phyloP scores from a whole-genome alignment of 2,329 filamentous ascomycete genomes.

The Ceratocystis papillata region DNA sequence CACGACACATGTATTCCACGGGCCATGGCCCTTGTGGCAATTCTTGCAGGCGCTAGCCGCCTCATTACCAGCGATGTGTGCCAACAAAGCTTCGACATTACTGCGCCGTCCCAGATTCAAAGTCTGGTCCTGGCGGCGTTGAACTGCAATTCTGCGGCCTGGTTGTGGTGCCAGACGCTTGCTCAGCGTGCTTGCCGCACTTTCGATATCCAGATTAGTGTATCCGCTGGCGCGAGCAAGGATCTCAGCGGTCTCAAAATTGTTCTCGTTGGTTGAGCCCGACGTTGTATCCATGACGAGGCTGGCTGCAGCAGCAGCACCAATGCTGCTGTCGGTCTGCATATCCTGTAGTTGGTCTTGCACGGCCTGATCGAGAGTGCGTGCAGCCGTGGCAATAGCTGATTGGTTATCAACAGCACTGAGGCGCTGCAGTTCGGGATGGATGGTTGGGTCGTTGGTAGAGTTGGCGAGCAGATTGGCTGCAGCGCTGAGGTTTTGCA shows the following conservation, averaged over 20 bases:
- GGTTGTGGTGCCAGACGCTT: slow-evolving; percentile 42
- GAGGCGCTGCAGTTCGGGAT: slow-evolving; percentile 29
- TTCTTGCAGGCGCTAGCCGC: slow-evolving; percentile 46
- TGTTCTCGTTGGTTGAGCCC: slow-evolving; percentile 14
- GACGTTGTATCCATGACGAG: slow-evolving; percentile 18
- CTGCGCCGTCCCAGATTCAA: slow-evolving; percentile 48
- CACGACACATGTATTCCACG: slow-evolving; percentile 49
- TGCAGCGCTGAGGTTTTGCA: slow-evolving; percentile 26
- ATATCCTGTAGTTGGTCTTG: slow-evolving; percentile 26
- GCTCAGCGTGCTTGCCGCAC: slow-evolving; percentile 38
- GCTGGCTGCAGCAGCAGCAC: slow-evolving; percentile 19
- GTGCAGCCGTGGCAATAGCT: slow-evolving; percentile 3
- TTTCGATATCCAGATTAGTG: slow-evolving; percentile 38
- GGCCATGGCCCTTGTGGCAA: slow-evolving; percentile 49
- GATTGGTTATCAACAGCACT: slow-evolving; percentile 20
- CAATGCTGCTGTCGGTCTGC: slow-evolving; percentile 23
- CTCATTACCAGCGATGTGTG: slow-evolving; percentile 44
- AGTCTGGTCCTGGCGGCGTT: slow-evolving; percentile 43
- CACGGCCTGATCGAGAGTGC: slow-evolving; percentile 25
- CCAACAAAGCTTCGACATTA: slow-evolving; percentile 50
- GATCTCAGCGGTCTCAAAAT: slow-evolving; percentile 36
- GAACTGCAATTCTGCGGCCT: slow-evolving; percentile 41
- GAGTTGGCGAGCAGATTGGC: slow-evolving; percentile 31
- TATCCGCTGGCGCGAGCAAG: slow-evolving; percentile 42
- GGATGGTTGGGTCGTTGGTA: slow-evolving; percentile 26